Evolutionary conservation across 345 rosid species (phyloP).

Genomic region (Melastoma malabathricum): DNA sequence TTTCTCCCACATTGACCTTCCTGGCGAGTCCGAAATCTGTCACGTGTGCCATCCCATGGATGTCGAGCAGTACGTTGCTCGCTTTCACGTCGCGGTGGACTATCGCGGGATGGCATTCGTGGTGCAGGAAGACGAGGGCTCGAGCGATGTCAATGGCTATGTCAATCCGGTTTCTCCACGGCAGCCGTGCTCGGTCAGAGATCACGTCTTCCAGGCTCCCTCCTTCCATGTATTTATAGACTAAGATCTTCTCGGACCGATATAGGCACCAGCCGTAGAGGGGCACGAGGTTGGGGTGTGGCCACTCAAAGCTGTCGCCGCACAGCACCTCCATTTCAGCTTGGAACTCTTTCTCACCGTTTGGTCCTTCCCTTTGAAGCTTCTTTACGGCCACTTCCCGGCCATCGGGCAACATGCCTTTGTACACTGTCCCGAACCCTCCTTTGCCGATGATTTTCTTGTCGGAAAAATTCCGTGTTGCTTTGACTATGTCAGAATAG

Average conservation of each 20-base stretch:
- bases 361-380: constrained; percentile 68
- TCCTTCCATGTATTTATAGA: constrained; percentile 82
- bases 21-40: constrained; percentile 94
- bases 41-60: constrained; percentile 54
- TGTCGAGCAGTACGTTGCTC: constrained; percentile 71
- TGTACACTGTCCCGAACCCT: constrained; percentile 75
- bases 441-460: constrained; percentile 72
- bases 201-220: constrained; percentile 82
- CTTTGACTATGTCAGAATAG: constrained; percentile 64
- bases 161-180: constrained; percentile 49
- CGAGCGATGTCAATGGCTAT: constrained; percentile 62
- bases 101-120: constrained; percentile 73
- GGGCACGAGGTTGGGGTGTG: constrained; percentile 80
- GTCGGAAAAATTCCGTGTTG: constrained; percentile 66
- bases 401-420: constrained; percentile 68
- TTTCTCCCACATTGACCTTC: constrained; percentile 50
- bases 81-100: constrained; percentile 97
- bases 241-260: constrained; percentile 60
- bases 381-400: constrained; percentile 85
- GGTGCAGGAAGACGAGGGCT: constrained; percentile 72
- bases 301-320: constrained; percentile 74
- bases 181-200: constrained; percentile 39
- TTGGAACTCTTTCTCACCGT: constrained; percentile 78
- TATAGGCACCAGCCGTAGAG: constrained; percentile 88
- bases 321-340: constrained; percentile 91